A percentile compares a stretch with the other conserved stretches of the same genome.
Evolutionary conservation across 2,329 filamentous ascomycete species (phyloP).

Genomic region (Penicillium occitanis): DNA sequence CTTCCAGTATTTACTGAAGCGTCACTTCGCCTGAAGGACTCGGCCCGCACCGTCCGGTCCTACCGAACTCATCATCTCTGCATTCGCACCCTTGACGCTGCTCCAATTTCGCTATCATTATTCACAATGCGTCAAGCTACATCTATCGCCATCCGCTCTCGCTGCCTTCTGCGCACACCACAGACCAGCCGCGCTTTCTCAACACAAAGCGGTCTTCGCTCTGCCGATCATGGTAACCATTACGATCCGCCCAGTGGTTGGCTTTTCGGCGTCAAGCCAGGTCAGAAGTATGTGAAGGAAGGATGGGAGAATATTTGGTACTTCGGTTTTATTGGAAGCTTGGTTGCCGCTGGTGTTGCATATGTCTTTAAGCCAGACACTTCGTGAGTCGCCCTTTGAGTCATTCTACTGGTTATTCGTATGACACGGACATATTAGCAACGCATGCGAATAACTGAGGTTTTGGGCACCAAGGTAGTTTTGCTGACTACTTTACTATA

Average conservation of each 20-base stretch:
- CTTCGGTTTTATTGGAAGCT: conserved; percentile 78
- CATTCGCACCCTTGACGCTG: conserved; percentile 4
- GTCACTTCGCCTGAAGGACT: conserved; percentile 2
- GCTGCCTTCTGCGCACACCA: conserved; percentile 38
- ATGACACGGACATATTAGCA: not conserved
- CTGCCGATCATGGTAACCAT: conserved; percentile 65
- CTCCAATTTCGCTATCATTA: not conserved
- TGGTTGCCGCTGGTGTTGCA: conserved; percentile 71
- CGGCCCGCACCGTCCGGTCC: conserved; percentile 11
- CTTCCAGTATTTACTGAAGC: not conserved
- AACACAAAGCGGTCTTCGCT: conserved; percentile 40
- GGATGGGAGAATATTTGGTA: conserved; percentile 90
- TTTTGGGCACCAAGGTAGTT: too few species aligned
- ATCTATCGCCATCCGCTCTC: conserved; percentile 42
- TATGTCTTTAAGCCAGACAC: conserved; percentile 98
- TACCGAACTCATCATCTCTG: conserved; percentile 1
- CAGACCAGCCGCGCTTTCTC: conserved; percentile 43
- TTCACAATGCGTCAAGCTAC: conserved; percentile 39
- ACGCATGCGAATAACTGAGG: not conserved
- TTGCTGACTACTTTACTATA: conserved; percentile 40
- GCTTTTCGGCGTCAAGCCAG: conserved; percentile 91
- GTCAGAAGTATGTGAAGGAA: conserved; percentile 93
- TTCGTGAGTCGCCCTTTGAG: conserved; percentile 68
- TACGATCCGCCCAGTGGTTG: conserved; percentile 90
- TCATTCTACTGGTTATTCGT: not conserved